Evolutionary conservation across 371 early-diverging fungal species (phyloP).

Genomic region (Funneliformis caledonium): DNA sequence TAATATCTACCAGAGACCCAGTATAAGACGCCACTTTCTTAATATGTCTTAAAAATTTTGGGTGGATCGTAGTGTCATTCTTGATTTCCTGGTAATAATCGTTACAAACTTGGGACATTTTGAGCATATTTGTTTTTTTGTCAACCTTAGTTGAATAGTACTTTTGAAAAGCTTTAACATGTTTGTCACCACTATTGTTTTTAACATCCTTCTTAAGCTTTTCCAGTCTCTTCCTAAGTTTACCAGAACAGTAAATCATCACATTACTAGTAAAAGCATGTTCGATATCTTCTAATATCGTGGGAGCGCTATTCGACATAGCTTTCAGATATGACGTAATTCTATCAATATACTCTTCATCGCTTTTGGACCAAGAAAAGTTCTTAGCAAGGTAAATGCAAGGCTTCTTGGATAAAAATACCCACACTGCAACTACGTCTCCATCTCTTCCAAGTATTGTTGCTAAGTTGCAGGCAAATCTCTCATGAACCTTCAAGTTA

Average conservation of each 20-base stretch:
- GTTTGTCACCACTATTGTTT: background rate
- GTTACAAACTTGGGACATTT: background rate
- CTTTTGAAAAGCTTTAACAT: background rate
- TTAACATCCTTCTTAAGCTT: background rate
- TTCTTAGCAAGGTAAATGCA: slow-evolving; percentile 9
- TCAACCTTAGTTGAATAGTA: too few species aligned
- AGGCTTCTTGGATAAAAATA: too few species aligned
- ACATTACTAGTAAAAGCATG: too few species aligned
- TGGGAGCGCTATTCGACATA: background rate
- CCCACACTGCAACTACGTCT: slow-evolving; percentile 4
- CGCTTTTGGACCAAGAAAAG: background rate
- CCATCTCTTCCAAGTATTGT: background rate
- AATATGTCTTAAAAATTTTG: too few species aligned
- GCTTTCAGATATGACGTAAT: background rate
- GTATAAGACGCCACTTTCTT: too few species aligned
- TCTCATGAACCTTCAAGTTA: background rate
- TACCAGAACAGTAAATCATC: background rate
- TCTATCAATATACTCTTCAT: background rate
- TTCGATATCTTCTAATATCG: background rate
- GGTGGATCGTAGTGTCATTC: too few species aligned
- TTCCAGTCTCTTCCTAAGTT: background rate
- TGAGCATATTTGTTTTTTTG: too few species aligned
- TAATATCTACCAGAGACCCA: too few species aligned
- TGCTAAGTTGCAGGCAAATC: background rate
- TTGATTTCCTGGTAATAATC: too few species aligned